A percentile compares a stretch with the other conserved stretches of the same genome.
Conservation (phyloP, 2,329 filamentous ascomycete species). For the Arachnomyces sp. region DNA sequence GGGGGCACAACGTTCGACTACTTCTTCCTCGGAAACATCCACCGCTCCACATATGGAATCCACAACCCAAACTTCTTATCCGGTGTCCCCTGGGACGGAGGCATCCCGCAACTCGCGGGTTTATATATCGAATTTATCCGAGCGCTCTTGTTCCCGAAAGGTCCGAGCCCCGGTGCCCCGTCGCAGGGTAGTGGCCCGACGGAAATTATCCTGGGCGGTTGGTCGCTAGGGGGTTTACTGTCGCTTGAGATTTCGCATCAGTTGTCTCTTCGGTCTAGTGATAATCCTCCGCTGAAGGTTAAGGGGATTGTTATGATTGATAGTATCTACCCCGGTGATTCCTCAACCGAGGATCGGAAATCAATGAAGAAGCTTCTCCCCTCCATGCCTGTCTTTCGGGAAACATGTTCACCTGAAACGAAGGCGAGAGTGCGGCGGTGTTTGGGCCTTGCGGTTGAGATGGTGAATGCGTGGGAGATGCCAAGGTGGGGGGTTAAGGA, state of each 20-base stretch:
- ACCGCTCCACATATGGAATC: conserved; percentile 47
- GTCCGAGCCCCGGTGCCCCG: too few relatives aligned
- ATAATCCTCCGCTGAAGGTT: conserved; percentile 4
- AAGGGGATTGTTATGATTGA: conserved; percentile 17
- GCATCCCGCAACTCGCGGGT: conserved; percentile 47
- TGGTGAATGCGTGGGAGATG: conserved; percentile 12
- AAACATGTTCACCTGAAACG: conserved; percentile 6
- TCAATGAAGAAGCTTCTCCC: neutral
- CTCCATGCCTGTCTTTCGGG: conserved; percentile 1
- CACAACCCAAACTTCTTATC: conserved; percentile 46
- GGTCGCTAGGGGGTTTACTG: conserved; percentile 16
- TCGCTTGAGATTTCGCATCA: conserved; percentile 15
- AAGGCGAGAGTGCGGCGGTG: conserved; percentile 8
- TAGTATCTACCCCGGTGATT: conserved; percentile 14
- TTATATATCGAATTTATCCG: conserved; percentile 44
- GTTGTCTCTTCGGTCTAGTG: conserved; percentile 7
- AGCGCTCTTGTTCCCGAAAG: conserved; percentile 13
- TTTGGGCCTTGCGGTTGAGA: conserved; percentile 8
- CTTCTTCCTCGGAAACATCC: conserved; percentile 44
- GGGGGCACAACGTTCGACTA: conserved; percentile 54
- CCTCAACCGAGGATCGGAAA: neutral
- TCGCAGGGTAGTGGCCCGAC: neutral
- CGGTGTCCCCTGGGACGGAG: conserved; percentile 42
- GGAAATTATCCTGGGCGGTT: conserved; percentile 8
- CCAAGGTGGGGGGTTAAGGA: conserved; percentile 1